A percentile compares a stretch with the other conserved stretches of the same genome.
Evolutionary conservation across 768 basidiomycete genomes (phyloP).

Genomic region (Agaricus sinodeliciosus): DNA sequence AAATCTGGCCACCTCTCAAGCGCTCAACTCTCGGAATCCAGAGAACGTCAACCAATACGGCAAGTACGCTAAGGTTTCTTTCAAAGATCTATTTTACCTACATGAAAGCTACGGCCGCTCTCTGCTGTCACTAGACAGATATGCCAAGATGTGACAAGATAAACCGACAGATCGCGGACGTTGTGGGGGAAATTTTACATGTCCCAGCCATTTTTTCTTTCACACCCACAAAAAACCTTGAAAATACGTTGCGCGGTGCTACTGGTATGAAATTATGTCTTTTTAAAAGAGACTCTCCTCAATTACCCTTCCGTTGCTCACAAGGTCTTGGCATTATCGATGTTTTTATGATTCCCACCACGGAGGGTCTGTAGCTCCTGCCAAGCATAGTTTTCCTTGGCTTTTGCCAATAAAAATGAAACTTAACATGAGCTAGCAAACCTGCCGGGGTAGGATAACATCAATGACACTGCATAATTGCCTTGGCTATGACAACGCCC

Average conservation of each 20-base stretch:
- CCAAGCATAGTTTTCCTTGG: not conserved
- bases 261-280: not conserved
- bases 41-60: too few species aligned
- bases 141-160: too few species aligned
- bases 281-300: not conserved
- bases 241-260: not conserved
- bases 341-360: not conserved
- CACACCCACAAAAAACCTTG: not conserved
- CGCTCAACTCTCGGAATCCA: too few species aligned
- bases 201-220: too few species aligned
- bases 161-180: too few species aligned
- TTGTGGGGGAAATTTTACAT: too few species aligned
- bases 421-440: constrained; percentile 10
- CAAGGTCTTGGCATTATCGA: not conserved
- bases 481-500: not conserved
- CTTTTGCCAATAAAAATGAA: not conserved
- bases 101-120: too few species aligned
- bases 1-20: too few species aligned
- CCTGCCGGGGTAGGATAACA: constrained; percentile 5
- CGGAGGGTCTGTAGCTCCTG: not conserved
- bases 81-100: too few species aligned
- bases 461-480: not conserved
- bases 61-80: too few species aligned
- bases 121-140: too few species aligned
- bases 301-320: not conserved